These are phyloP conservation scores for Poronia punctata DNA, from an alignment of 495 filamentous ascomycete genomes.

Conservation along the genomic window DNA sequence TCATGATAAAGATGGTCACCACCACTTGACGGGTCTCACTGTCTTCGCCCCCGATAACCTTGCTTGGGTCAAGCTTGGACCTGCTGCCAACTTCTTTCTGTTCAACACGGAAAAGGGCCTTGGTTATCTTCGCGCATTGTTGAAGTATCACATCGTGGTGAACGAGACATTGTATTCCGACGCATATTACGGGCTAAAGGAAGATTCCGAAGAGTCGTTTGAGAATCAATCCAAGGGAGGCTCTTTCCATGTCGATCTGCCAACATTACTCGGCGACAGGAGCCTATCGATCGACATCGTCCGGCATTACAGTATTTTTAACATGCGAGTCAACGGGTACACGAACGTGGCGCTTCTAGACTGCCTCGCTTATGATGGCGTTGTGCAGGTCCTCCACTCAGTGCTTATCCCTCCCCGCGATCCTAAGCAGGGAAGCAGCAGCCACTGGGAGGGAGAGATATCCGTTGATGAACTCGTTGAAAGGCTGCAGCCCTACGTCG, in stretches of 20 bases:
- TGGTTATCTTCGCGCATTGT: slow-evolving; percentile 63
- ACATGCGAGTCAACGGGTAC: slow-evolving; percentile 66
- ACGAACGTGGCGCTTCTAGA: slow-evolving; percentile 54
- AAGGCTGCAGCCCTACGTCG: slow-evolving; percentile 33
- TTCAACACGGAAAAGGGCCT: slow-evolving; percentile 60
- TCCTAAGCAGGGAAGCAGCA: slow-evolving; percentile 12
- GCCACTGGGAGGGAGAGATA: slow-evolving; percentile 46
- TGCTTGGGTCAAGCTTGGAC: slow-evolving; percentile 66
- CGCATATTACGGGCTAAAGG: slow-evolving; percentile 50
- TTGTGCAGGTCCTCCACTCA: slow-evolving; percentile 62
- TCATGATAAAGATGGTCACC: slow-evolving; percentile 11
- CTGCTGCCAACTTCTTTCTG: slow-evolving; percentile 64
- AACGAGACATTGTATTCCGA: slow-evolving; percentile 78
- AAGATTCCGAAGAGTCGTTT: slow-evolving; percentile 5
- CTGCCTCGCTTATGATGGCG: slow-evolving; percentile 63
- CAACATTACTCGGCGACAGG: slow-evolving; percentile 55
- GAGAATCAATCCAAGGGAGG: slow-evolving; percentile 6
- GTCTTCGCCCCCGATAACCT: slow-evolving; percentile 71
- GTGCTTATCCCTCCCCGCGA: slow-evolving; percentile 69
- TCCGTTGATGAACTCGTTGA: slow-evolving; percentile 58
- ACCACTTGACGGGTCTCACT: slow-evolving; percentile 43
- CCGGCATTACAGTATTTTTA: slow-evolving; percentile 53
- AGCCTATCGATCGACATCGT: slow-evolving; percentile 59
- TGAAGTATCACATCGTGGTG: slow-evolving; percentile 71
- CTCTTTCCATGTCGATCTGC: slow-evolving; percentile 54